Conservation (phyloP, 768 basidiomycete species). For the Termitomyces sp. region DNA sequence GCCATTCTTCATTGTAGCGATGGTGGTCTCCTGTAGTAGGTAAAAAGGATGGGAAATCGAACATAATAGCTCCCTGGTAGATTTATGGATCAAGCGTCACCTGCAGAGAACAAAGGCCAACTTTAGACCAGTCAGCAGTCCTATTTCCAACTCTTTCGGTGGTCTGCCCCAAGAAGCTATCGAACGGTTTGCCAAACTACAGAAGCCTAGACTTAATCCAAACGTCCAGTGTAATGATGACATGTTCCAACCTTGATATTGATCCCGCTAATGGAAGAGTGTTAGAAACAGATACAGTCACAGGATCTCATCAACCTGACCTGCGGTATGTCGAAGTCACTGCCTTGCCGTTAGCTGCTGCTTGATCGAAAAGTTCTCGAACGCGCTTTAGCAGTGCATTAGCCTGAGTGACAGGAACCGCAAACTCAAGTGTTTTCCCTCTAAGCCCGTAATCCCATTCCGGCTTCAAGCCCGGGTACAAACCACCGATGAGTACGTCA, state of each 20-base stretch:
- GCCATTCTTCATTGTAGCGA: constrained; percentile 29
- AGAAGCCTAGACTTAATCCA: background rate
- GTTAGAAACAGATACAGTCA: background rate
- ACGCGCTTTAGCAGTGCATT: constrained; percentile 24
- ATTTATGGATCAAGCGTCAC: background rate
- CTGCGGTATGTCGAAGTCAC: constrained; percentile 32
- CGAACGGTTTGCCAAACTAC: constrained; percentile 29
- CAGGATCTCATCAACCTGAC: constrained; percentile 3
- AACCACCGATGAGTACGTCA: constrained; percentile 31
- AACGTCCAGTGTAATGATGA: background rate
- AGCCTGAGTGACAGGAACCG: constrained; percentile 26
- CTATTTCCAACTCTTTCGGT: constrained; percentile 22
- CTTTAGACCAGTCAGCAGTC: constrained; percentile 32
- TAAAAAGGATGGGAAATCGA: constrained; percentile 30
- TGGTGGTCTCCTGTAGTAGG: constrained; percentile 26
- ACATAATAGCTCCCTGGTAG: constrained; percentile 29
- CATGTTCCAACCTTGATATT: background rate
- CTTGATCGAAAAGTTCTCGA: constrained; percentile 26
- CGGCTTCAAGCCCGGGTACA: constrained; percentile 24
- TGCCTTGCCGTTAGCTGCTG: constrained; percentile 24
- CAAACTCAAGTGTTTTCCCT: constrained; percentile 28
- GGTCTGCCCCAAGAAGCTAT: constrained; percentile 31
- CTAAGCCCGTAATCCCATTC: constrained; percentile 31
- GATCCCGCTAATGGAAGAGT: background rate
- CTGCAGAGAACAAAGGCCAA: constrained; percentile 2